A percentile compares a stretch with the other conserved stretches of the same genome.
Evolutionary conservation across 2,329 filamentous ascomycete species (phyloP).

Genomic region (Pseudocercospora ulei): DNA sequence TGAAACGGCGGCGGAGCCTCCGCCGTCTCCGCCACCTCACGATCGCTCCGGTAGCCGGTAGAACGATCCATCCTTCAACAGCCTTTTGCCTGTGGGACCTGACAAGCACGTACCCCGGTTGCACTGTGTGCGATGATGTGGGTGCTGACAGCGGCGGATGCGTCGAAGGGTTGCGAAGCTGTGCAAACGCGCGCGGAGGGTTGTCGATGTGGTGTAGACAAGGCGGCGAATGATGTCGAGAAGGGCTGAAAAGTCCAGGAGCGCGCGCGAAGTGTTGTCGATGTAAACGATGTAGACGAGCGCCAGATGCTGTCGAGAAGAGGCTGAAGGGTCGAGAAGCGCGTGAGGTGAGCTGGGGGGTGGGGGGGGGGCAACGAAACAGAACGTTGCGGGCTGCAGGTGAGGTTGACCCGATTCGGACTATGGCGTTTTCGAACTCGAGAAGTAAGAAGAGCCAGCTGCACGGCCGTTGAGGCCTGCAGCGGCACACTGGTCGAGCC

Average conservation of each 20-base stretch:
- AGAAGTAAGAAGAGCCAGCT: too few relatives aligned
- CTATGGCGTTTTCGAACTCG: not conserved
- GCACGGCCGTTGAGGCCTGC: too few relatives aligned
- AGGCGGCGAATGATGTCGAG: too few relatives aligned
- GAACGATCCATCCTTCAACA: not conserved
- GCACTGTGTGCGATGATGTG: not conserved
- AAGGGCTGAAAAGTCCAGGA: too few relatives aligned
- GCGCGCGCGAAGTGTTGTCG: not conserved
- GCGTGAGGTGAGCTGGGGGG: conserved; percentile 3
- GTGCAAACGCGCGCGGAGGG: too few relatives aligned
- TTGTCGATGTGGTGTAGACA: too few relatives aligned
- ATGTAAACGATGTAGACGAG: not conserved
- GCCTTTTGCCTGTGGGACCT: conserved; percentile 1
- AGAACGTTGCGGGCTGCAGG: not conserved
- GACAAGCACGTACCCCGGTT: not conserved
- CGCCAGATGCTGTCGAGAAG: not conserved
- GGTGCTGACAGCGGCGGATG: too few relatives aligned
- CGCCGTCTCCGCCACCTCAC: not conserved
- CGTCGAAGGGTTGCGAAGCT: too few relatives aligned
- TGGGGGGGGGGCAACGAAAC: not conserved
- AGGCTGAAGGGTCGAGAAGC: not conserved
- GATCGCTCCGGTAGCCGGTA: not conserved
- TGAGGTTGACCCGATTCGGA: not conserved
- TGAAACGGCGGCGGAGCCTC: not conserved
- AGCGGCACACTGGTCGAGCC: too few relatives aligned